phyloP scores from a whole-genome alignment of 495 filamentous ascomycete genomes.

The Margaritispora aquatica region DNA sequence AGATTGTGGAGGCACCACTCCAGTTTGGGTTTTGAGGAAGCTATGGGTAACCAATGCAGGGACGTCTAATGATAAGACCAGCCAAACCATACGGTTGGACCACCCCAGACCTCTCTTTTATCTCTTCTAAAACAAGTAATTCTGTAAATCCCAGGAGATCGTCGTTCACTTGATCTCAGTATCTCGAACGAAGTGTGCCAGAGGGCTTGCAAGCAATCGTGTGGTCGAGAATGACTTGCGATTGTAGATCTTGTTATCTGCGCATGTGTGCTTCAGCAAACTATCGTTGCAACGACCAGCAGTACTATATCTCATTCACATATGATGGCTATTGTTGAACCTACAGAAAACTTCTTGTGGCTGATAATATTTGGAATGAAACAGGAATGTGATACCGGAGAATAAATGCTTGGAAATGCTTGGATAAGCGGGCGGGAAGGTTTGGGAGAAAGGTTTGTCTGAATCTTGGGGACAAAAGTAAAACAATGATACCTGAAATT shows the following conservation, averaged over 20 bases:
- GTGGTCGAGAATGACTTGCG: not conserved
- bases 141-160: conserved; percentile 12
- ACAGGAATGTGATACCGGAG: not conserved
- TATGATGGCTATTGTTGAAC: no score
- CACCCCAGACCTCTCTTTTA: not conserved
- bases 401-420: not conserved
- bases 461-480: not conserved
- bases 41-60: not conserved
- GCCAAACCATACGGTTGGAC: not conserved
- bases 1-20: conserved; percentile 3
- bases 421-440: not conserved
- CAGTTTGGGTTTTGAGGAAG: not conserved
- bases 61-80: conserved; percentile 7
- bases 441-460: not conserved
- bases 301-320: no score
- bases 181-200: not conserved
- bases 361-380: not conserved
- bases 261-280: no score
- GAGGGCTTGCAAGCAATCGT: not conserved
- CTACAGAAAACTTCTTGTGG: not conserved
- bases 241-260: not conserved
- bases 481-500: not conserved
- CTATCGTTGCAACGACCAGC: no score
- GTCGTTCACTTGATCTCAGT: not conserved
- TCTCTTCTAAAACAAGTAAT: no score